Percentiles rank a stretch among this genome's conserved stretches.
Conservation (phyloP, 148 eudicot species). For the Diospyros lotus region DNA sequence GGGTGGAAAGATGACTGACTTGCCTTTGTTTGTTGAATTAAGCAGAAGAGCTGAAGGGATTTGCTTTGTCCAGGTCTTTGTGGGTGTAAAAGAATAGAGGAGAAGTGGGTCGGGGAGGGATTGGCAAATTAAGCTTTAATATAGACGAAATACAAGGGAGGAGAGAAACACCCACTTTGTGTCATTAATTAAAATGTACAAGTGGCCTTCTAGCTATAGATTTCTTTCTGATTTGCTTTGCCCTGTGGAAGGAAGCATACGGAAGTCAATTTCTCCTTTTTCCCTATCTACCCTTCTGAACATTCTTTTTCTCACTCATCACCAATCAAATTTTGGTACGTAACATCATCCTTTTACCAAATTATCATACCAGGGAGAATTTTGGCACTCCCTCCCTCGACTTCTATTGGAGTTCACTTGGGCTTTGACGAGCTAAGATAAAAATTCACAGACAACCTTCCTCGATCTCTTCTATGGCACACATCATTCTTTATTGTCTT, state of each 20-base stretch:
- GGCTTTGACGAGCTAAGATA: no score
- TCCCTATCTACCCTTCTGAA: conserved; percentile 14
- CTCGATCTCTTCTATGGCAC: no score
- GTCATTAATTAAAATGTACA: not conserved
- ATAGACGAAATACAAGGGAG: conserved; percentile 5
- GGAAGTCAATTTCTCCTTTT: not conserved
- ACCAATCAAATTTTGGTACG: not conserved
- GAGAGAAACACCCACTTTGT: conserved; percentile 3
- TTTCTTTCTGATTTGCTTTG: conserved; percentile 10
- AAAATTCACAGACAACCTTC: no score
- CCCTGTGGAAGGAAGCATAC: not conserved
- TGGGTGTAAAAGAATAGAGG: conserved; percentile 25
- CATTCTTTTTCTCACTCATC: not conserved
- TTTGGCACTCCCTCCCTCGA: no score
- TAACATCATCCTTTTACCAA: not conserved
- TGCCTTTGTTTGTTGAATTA: conserved; percentile 15
- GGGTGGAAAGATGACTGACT: conserved; percentile 9
- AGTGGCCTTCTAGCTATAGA: not conserved
- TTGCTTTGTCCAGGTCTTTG: conserved; percentile 16
- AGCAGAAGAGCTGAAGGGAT: not conserved
- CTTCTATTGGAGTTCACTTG: no score
- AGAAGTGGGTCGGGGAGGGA: not conserved
- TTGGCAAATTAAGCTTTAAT: conserved; percentile 15
- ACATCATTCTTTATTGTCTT: no score
- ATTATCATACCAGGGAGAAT: no score